Base-by-base conservation (phyloP, 2,329 filamentous ascomycete species). In the Xylaria sp. region DNA sequence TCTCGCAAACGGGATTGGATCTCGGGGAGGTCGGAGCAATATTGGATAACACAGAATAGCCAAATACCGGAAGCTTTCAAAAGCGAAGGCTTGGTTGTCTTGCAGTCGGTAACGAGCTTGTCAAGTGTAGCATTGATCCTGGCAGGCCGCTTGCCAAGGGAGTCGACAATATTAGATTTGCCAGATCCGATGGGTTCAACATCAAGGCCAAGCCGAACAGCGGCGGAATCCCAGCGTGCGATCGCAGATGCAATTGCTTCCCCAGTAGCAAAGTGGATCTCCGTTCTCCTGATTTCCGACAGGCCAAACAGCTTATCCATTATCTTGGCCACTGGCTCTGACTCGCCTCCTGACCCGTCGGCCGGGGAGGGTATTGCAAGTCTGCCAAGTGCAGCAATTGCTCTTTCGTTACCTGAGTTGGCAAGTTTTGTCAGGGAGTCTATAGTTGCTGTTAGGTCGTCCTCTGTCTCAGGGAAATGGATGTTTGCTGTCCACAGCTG, bases 41-140 rank as follows among this genome's bases (percentile, higher is more conserved):
- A 92, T 67, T 97, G 92, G 7, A 97, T 87, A 2, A 97, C 75
- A 66, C 89, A 96, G 54, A 97, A 87, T 0, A 97, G 81, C 94
- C 94, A 97, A 63, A 99, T 96, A 0, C 92, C 92, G 0, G 92
- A 93, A 2, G 93, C 92, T 69, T 96, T 96, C 63, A 92, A 87
- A 4, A 97, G 77, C 0, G 92, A 89, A 1, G 94, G 94, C 66
- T 97, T 97, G 0, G 91, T 91, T 7, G 88, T 85, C 64, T 89
- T 88, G 74, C 89, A 94, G 65, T 94, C 88, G 2, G 76, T 75
- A 43, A 97, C 78, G 1, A 95, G 81, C 67, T 88, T 92, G 54
- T 90, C 83, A 4, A 96, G 75, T 1, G 90, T 78, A 0, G 76
- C 72, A 7, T 74, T 74, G 21, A 88, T 66, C 1, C 69, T 69